Percentiles rank a stretch among this genome's conserved stretches.
Conservation (phyloP, 345 rosid species). For the Populus deltoides region DNA sequence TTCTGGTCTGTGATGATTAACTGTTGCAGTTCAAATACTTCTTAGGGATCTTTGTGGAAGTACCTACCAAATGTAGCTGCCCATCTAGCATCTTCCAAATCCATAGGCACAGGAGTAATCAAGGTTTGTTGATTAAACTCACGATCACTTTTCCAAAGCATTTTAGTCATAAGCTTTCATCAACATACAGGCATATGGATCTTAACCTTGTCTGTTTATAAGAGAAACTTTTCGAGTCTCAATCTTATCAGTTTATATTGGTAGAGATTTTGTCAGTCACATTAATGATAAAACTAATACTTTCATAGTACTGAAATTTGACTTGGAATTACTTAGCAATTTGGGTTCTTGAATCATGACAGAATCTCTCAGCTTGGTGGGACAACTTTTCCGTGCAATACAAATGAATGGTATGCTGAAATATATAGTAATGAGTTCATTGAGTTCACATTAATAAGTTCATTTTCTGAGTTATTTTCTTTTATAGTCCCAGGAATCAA, state of each 20-base stretch:
- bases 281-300: background rate
- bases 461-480: constrained; percentile 1
- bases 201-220: too few relatives aligned
- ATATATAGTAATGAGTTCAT: constrained; percentile 13
- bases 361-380: background rate
- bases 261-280: too few relatives aligned
- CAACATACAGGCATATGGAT: too few relatives aligned
- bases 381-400: background rate
- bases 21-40: background rate
- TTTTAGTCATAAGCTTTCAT: too few relatives aligned
- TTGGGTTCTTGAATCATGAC: background rate
- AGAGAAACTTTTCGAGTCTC: too few relatives aligned
- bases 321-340: background rate
- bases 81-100: background rate
- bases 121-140: background rate
- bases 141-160: too few relatives aligned
- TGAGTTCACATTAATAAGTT: background rate
- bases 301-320: background rate
- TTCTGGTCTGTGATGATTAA: background rate
- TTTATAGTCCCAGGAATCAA: constrained; percentile 34
- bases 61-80: background rate
- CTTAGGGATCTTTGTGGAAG: background rate
- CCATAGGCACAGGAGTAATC: background rate
- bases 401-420: background rate
- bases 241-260: too few relatives aligned